Evolutionary conservation across 1,284 basidiomycete species (phyloP).

Genomic region (Sporisorium scitamineum): DNA sequence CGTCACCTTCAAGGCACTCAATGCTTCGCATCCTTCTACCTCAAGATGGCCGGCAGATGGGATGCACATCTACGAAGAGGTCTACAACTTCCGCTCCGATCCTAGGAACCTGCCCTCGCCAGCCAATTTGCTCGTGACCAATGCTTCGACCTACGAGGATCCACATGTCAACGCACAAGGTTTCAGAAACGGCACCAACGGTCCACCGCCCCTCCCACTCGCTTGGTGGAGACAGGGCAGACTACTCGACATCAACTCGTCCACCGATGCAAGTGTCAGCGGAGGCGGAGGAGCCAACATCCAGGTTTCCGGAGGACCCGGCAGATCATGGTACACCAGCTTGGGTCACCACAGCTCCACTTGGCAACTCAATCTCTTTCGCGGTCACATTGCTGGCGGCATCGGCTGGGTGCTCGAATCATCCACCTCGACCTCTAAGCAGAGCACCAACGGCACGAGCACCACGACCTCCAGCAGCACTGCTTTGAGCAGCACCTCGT

Average conservation of each 20-base stretch:
- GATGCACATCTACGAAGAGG: constrained; percentile 50
- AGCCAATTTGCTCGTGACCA: constrained; percentile 55
- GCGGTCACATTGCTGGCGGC: constrained; percentile 79
- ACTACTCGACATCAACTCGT: constrained; percentile 37
- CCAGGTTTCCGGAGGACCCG: constrained; percentile 70
- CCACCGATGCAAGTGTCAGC: constrained; percentile 31
- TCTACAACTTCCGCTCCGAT: constrained; percentile 84
- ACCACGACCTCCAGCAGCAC: constrained; percentile 2
- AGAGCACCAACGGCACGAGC: constrained; percentile 9
- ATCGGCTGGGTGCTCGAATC: constrained; percentile 78
- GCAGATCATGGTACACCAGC: constrained; percentile 84
- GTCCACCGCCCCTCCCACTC: constrained; percentile 73
- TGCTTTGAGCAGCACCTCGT: constrained; percentile 1
- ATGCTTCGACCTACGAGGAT: constrained; percentile 44
- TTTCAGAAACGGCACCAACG: constrained; percentile 75
- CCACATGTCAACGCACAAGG: constrained; percentile 69
- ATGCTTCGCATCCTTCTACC: constrained; percentile 40
- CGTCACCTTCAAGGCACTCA: constrained; percentile 60
- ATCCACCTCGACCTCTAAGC: constrained; percentile 3
- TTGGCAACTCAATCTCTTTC: constrained; percentile 75
- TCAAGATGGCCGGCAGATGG: constrained; percentile 34
- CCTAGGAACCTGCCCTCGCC: constrained; percentile 73
- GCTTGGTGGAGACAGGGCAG: constrained; percentile 84
- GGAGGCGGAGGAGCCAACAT: constrained; percentile 46
- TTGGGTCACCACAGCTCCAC: constrained; percentile 81